Percentiles rank a stretch among this genome's conserved stretches.
These are phyloP conservation scores for Cymbopogon flexuosus DNA, from an alignment of 202 grass and related monocot genomes.

Conservation along the genomic window DNA sequence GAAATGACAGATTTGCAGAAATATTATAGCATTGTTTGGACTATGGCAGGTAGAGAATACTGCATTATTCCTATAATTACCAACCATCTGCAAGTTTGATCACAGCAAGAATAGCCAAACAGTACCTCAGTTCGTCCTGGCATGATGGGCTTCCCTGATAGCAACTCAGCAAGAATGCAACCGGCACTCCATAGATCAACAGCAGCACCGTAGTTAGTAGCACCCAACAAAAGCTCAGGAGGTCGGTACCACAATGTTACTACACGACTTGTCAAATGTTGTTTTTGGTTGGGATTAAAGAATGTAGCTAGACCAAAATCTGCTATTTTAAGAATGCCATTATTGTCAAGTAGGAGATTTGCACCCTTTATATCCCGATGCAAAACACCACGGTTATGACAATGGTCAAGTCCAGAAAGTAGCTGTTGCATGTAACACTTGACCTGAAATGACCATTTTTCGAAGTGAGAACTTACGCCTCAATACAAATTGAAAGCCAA, in stretches of 20 bases:
- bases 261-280: constrained; percentile 90
- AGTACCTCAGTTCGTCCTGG: constrained; percentile 93
- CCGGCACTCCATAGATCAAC: constrained; percentile 96
- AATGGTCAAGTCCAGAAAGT: constrained; percentile 88
- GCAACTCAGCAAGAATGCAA: constrained; percentile 84
- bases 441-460: constrained; percentile 52
- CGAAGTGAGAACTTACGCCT: constrained; percentile 25
- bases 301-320: constrained; percentile 97
- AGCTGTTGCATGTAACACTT: constrained; percentile 94
- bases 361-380: constrained; percentile 96
- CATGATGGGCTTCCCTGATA: constrained; percentile 90
- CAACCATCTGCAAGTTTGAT: neutral
- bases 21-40: neutral
- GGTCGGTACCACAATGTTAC: constrained; percentile 95
- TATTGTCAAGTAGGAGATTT: constrained; percentile 89
- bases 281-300: constrained; percentile 75
- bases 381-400: constrained; percentile 75
- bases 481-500: constrained; percentile 5
- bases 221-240: constrained; percentile 81
- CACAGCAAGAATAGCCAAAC: constrained; percentile 14
- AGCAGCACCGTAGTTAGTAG: constrained; percentile 70
- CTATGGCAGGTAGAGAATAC: neutral
- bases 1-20: neutral
- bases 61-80: neutral
- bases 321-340: constrained; percentile 92